Conservation (phyloP, 2,329 filamentous ascomycete species). For the Blastomyces percursus region DNA sequence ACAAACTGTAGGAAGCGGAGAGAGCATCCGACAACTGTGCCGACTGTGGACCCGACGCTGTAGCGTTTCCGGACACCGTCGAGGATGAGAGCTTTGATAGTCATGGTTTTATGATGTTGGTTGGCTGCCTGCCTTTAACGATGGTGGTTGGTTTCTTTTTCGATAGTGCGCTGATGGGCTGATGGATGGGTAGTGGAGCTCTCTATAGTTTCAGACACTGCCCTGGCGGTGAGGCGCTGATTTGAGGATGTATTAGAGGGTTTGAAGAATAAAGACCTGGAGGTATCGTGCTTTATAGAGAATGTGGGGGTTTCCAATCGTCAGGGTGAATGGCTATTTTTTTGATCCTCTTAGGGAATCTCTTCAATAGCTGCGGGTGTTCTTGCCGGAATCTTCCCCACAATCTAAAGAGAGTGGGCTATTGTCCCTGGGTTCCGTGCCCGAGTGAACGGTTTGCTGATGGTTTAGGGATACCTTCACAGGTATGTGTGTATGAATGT, state of each 20-base stretch:
- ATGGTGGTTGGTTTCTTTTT: background rate
- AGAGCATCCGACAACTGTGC: slow-evolving; percentile 23
- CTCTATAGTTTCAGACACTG: background rate
- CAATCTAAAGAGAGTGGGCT: background rate
- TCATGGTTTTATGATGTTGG: slow-evolving; percentile 7
- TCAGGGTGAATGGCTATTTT: background rate
- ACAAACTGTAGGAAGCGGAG: slow-evolving; percentile 69
- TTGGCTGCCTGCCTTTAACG: background rate
- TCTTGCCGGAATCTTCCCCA: background rate
- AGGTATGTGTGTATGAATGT: background rate
- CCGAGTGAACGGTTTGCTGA: background rate
- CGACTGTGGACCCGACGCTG: slow-evolving; percentile 12
- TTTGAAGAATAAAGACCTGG: no score
- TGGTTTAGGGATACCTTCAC: background rate
- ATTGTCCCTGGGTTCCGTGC: background rate
- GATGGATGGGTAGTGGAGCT: background rate
- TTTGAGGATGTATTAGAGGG: background rate
- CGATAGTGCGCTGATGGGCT: background rate
- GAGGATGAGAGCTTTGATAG: slow-evolving; percentile 15
- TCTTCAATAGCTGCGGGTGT: background rate
- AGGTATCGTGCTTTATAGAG: background rate
- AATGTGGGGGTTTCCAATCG: background rate
- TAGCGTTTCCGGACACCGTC: slow-evolving; percentile 15
- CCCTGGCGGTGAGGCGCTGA: background rate
- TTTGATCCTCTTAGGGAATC: background rate